These are phyloP conservation scores for Stephania japonica DNA, from an alignment of 164 flowering plant species.

Conservation along the genomic window DNA sequence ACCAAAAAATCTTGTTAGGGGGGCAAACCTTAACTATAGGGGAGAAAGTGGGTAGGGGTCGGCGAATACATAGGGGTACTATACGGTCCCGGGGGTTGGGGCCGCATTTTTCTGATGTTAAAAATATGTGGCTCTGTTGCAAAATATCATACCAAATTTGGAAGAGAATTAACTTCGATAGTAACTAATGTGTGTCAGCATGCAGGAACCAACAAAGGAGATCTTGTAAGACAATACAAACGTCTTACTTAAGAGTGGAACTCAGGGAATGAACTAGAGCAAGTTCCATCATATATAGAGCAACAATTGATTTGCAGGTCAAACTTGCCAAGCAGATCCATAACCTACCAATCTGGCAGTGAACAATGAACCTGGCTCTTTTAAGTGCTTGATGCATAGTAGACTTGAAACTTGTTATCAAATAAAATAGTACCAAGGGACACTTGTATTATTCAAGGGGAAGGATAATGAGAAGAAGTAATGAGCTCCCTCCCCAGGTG, in stretches of 20 bases:
- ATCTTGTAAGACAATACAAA: neutral
- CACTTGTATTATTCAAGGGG: constrained; percentile 3
- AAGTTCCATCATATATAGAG: constrained; percentile 23
- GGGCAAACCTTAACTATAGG: too few species aligned
- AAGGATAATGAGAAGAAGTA: neutral
- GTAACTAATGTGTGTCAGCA: neutral
- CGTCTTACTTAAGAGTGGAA: constrained; percentile 1
- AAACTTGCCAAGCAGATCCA: constrained; percentile 17
- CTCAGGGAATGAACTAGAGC: constrained; percentile 4
- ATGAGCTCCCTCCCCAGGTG: neutral
- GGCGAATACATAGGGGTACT: too few species aligned
- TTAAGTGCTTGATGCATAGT: constrained; percentile 5
- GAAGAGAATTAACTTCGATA: neutral
- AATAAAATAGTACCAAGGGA: neutral
- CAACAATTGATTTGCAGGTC: constrained; percentile 17
- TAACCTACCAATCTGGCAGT: constrained; percentile 1
- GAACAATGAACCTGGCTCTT: constrained; percentile 8
- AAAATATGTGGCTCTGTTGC: neutral
- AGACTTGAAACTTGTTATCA: neutral
- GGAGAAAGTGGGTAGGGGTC: too few species aligned
- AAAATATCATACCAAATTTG: neutral
- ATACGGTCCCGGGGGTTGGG: too few species aligned
- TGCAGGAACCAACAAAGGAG: neutral
- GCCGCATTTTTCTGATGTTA: neutral
- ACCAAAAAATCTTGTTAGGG: too few species aligned